These are phyloP conservation scores for Mycena epipterygia DNA, from an alignment of 768 basidiomycete species.

Conservation along the genomic window DNA sequence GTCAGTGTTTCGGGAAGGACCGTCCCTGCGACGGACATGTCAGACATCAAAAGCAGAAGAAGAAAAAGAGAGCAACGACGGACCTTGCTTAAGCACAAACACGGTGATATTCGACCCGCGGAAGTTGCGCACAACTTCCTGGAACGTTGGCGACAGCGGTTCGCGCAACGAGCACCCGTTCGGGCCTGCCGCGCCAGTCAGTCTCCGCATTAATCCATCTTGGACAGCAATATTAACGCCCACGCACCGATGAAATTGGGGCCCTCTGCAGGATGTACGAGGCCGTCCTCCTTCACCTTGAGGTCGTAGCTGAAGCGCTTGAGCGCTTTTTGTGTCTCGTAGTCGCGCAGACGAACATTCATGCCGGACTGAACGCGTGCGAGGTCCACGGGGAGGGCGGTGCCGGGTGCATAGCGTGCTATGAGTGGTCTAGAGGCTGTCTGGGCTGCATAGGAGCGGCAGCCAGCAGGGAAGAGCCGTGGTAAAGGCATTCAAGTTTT, in stretches of 20 bases:
- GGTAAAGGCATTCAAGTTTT: not conserved
- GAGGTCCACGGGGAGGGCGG: constrained; percentile 13
- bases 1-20: constrained; percentile 12
- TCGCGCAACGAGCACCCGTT: constrained; percentile 23
- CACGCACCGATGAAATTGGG: constrained; percentile 16
- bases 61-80: not conserved
- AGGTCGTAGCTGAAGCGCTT: constrained; percentile 27
- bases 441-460: not conserved
- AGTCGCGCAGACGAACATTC: constrained; percentile 20
- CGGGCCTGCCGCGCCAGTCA: not conserved
- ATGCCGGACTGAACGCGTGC: constrained; percentile 20
- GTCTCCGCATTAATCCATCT: too few relatives aligned
- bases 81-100: constrained; percentile 13
- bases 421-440: not conserved
- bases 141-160: constrained; percentile 21
- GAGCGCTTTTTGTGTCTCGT: constrained; percentile 14
- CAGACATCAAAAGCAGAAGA: not conserved
- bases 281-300: constrained; percentile 11
- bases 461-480: not conserved
- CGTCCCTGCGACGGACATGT: not conserved
- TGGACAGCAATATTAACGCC: too few relatives aligned
- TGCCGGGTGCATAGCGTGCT: not conserved
- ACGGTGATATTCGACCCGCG: constrained; percentile 9
- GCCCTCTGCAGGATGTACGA: not conserved
- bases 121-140: constrained; percentile 27